Conservation (phyloP, 2,329 filamentous ascomycete genomes). For the Bipolaris oryzae region DNA sequence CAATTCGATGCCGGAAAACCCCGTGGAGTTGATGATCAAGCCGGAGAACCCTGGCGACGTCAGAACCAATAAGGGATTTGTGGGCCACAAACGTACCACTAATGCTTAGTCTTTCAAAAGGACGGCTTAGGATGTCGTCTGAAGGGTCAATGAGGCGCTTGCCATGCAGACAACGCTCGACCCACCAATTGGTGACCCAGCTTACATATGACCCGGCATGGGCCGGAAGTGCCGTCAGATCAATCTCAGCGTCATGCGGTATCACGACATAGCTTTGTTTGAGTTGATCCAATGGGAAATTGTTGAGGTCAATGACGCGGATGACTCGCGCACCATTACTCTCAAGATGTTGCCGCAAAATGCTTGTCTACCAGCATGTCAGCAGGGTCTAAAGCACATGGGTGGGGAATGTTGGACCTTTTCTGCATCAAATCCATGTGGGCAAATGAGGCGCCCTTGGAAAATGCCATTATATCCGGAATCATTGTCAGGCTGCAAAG, state of each 20-base stretch:
- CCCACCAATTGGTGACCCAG: conserved; percentile 85
- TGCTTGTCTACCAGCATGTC: conserved; percentile 37
- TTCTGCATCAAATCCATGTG: conserved; percentile 52
- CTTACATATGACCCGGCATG: conserved; percentile 39
- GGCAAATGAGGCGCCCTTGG: conserved; percentile 49
- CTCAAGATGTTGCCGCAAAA: conserved; percentile 41
- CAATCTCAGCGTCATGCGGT: conserved; percentile 51
- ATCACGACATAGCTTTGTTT: conserved; percentile 50
- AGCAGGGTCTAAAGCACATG: conserved; percentile 22
- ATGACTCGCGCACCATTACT: conserved; percentile 46
- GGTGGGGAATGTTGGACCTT: conserved; percentile 42
- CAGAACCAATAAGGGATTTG: conserved; percentile 19
- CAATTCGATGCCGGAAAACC: conserved; percentile 82
- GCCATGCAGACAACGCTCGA: conserved; percentile 84
- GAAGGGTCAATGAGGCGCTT: conserved; percentile 73
- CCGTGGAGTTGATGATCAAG: conserved; percentile 79
- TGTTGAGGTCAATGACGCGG: conserved; percentile 31
- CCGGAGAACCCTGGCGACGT: conserved; percentile 63
- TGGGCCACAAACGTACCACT: conserved; percentile 47
- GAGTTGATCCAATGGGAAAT: conserved; percentile 35
- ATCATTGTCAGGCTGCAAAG: conserved; percentile 37
- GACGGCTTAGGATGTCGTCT: conserved; percentile 74
- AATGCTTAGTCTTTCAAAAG: conserved; percentile 74
- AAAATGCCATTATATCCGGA: conserved; percentile 53
- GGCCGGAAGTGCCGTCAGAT: conserved; percentile 44